These are phyloP conservation scores for Zelopaecilomyces penicillatus DNA, from an alignment of 2,329 filamentous ascomycete genomes.

Conservation along the genomic window DNA sequence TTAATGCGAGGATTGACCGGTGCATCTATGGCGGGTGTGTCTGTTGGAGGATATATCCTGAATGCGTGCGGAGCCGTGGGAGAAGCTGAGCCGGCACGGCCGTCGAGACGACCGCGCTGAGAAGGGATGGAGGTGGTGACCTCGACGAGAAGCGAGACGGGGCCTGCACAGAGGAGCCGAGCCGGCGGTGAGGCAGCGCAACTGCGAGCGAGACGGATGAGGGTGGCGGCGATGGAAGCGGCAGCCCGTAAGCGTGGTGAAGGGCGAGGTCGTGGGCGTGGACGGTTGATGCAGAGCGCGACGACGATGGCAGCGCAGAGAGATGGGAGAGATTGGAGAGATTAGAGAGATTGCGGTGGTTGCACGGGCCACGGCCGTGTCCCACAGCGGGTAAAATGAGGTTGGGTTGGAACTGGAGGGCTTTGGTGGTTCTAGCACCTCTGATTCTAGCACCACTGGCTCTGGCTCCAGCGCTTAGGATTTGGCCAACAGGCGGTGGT, in stretches of 20 bases:
- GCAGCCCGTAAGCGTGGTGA: too few species aligned
- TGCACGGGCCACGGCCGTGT: constrained; percentile 2
- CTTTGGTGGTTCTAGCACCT: neutral
- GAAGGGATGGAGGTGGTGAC: constrained; percentile 16
- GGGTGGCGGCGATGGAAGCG: too few species aligned
- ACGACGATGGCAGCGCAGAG: constrained; percentile 1
- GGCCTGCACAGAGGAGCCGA: neutral
- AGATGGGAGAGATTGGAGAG: neutral
- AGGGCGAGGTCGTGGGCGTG: neutral
- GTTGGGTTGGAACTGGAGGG: neutral
- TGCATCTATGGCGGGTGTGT: constrained; percentile 21
- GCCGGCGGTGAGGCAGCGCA: neutral
- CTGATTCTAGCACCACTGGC: too few species aligned
- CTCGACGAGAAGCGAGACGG: constrained; percentile 17
- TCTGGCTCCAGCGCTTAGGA: too few species aligned
- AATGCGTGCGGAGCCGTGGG: constrained; percentile 42
- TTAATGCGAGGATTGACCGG: constrained; percentile 20
- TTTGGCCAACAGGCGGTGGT: too few species aligned
- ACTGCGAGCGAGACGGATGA: too few species aligned
- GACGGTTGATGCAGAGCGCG: neutral
- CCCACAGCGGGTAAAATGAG: neutral
- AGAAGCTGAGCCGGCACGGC: constrained; percentile 32
- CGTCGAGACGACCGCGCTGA: constrained; percentile 38
- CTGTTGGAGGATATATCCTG: constrained; percentile 15
- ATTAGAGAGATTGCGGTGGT: constrained; percentile 7